A percentile compares a stretch with the other conserved stretches of the same genome.
phyloP scores from a whole-genome alignment of 148 eudicot genomes.

The Amaranthus cruentus region DNA sequence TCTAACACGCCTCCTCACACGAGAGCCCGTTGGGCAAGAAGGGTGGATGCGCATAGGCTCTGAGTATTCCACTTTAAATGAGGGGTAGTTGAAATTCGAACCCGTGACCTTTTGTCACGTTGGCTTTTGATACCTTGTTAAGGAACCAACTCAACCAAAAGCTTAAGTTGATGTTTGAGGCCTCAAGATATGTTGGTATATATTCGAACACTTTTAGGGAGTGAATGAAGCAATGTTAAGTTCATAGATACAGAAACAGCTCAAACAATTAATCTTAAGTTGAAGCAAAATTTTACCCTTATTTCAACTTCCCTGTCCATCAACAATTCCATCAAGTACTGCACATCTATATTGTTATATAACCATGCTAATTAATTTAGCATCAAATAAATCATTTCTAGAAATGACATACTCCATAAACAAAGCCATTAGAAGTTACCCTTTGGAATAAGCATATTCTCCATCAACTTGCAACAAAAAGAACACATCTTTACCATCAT shows the following conservation, averaged over 20 bases:
- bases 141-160: too few species aligned
- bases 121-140: too few species aligned
- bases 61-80: too few species aligned
- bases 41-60: too few species aligned
- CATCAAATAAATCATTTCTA: slow-evolving; percentile 2
- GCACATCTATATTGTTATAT: neutral
- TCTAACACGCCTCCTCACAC: too few species aligned
- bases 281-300: neutral
- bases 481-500: slow-evolving; percentile 76
- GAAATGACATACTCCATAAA: neutral
- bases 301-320: neutral
- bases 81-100: too few species aligned
- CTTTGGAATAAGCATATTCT: slow-evolving; percentile 61
- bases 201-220: too few species aligned
- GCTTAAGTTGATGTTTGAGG: too few species aligned
- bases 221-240: neutral
- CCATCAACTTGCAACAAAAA: slow-evolving; percentile 82
- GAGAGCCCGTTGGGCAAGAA: too few species aligned
- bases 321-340: neutral
- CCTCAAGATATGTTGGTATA: too few species aligned
- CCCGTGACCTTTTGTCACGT: too few species aligned
- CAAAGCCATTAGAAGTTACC: slow-evolving; percentile 33
- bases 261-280: neutral
- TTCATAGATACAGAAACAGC: neutral
- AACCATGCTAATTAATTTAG: neutral